Conservation (phyloP, 805 yeast species). For the Wickerhamomyces rabaulensis region DNA sequence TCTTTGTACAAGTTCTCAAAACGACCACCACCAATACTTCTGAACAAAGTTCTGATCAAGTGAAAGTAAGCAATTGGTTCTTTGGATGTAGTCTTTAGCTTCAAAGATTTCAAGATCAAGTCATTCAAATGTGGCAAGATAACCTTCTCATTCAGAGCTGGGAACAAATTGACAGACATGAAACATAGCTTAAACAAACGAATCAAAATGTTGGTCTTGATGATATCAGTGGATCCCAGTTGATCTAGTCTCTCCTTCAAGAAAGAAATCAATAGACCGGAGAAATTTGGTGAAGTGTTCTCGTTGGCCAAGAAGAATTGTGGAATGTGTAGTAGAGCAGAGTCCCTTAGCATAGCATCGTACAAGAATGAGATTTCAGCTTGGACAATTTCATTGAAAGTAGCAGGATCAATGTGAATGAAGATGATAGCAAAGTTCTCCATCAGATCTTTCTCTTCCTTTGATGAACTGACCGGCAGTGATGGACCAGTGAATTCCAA, state of each 20-base stretch:
- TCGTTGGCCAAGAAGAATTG: constrained; percentile 93
- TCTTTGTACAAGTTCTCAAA: constrained; percentile 91
- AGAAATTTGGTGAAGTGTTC: constrained; percentile 87
- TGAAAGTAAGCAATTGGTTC: constrained; percentile 91
- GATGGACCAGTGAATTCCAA: constrained; percentile 64
- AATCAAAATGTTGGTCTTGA: constrained; percentile 74
- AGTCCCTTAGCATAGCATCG: constrained; percentile 73
- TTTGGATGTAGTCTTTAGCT: constrained; percentile 74
- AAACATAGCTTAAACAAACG: constrained; percentile 88
- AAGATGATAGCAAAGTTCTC: constrained; percentile 92
- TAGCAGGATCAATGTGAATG: constrained; percentile 90
- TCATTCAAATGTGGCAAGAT: constrained; percentile 83
- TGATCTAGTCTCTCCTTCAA: constrained; percentile 67
- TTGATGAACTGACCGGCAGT: constrained; percentile 78
- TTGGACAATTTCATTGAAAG: constrained; percentile 88
- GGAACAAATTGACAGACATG: constrained; percentile 92
- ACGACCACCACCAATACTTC: constrained; percentile 96
- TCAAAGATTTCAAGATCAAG: constrained; percentile 73
- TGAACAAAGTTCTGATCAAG: constrained; percentile 78
- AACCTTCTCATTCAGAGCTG: constrained; percentile 80
- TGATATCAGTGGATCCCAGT: constrained; percentile 74
- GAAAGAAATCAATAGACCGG: constrained; percentile 76
- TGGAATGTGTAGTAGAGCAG: constrained; percentile 84
- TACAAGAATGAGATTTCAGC: constrained; percentile 75
- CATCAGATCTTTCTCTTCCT: constrained; percentile 93